phyloP scores from a whole-genome alignment of 2,329 filamentous ascomycete species.

The Xylaria digitata region DNA sequence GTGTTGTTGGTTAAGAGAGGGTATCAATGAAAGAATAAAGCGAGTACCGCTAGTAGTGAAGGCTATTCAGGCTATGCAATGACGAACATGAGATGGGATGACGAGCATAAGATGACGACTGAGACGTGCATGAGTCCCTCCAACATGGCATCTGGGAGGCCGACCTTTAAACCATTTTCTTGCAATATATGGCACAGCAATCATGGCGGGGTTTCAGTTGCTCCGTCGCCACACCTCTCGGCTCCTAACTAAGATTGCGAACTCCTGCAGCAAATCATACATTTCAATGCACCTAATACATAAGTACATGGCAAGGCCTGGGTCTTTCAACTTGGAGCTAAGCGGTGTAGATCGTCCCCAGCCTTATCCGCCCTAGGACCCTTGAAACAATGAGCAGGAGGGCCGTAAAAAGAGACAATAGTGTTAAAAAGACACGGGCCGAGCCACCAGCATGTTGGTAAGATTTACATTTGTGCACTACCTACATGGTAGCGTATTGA shows the following conservation, averaged over 20 bases:
- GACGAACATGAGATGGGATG: slow-evolving; percentile 19
- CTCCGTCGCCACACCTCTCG: slow-evolving; percentile 23
- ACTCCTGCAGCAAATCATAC: slow-evolving; percentile 34
- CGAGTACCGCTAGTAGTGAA: slow-evolving; percentile 2
- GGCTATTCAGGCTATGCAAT: background rate
- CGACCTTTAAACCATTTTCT: slow-evolving; percentile 36
- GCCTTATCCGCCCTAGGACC: slow-evolving; percentile 31
- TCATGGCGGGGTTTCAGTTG: slow-evolving; percentile 32
- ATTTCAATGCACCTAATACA: slow-evolving; percentile 33
- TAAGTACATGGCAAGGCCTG: slow-evolving; percentile 20
- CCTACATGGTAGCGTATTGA: slow-evolving; percentile 3
- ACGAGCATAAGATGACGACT: slow-evolving; percentile 20
- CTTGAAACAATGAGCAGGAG: slow-evolving; percentile 32
- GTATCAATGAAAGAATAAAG: slow-evolving; percentile 10
- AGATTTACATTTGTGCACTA: slow-evolving; percentile 27
- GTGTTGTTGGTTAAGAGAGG: background rate
- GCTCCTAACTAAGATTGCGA: slow-evolving; percentile 30
- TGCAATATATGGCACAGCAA: slow-evolving; percentile 13
- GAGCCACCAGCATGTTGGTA: slow-evolving; percentile 26
- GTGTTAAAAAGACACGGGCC: slow-evolving; percentile 18
- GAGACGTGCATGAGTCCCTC: slow-evolving; percentile 15
- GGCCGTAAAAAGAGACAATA: slow-evolving; percentile 17
- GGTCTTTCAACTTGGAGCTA: slow-evolving; percentile 2
- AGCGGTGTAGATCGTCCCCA: slow-evolving; percentile 36
- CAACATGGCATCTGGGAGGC: slow-evolving; percentile 26